phyloP scores from a whole-genome alignment of 441 rosid genomes.

The Hura crepitans region DNA sequence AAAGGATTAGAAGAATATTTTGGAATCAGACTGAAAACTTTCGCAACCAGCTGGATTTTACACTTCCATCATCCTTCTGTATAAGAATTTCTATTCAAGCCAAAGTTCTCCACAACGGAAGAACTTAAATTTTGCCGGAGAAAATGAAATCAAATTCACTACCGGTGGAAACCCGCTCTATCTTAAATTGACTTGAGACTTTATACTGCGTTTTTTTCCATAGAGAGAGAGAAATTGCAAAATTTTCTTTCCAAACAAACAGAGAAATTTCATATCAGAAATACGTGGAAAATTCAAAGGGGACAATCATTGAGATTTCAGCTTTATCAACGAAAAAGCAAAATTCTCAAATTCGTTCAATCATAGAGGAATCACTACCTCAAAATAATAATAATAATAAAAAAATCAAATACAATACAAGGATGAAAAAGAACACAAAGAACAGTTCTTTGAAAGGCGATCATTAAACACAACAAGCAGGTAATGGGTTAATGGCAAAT shows the following conservation, averaged over 20 bases:
- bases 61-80: background rate
- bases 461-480: slow-evolving; percentile 1
- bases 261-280: background rate
- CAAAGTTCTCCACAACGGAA: background rate
- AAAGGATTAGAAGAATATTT: slow-evolving; percentile 23
- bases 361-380: background rate
- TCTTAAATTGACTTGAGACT: background rate
- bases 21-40: slow-evolving; percentile 21
- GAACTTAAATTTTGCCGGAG: background rate
- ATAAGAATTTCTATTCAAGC: background rate
- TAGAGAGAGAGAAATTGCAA: background rate
- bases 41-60: background rate
- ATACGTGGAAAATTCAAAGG: background rate
- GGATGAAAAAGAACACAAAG: background rate
- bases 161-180: background rate
- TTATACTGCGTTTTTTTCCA: background rate
- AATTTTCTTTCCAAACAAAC: slow-evolving; percentile 8
- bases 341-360: background rate
- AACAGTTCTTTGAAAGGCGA: background rate
- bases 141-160: slow-evolving; percentile 1
- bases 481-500: background rate
- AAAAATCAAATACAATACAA: background rate
- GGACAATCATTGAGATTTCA: background rate
- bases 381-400: background rate
- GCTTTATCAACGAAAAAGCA: background rate